Evolutionary conservation across 2,329 filamentous ascomycete species (phyloP), one percentile per base, ranked within the genome.

Genomic region (Orbilia quercus): DNA sequence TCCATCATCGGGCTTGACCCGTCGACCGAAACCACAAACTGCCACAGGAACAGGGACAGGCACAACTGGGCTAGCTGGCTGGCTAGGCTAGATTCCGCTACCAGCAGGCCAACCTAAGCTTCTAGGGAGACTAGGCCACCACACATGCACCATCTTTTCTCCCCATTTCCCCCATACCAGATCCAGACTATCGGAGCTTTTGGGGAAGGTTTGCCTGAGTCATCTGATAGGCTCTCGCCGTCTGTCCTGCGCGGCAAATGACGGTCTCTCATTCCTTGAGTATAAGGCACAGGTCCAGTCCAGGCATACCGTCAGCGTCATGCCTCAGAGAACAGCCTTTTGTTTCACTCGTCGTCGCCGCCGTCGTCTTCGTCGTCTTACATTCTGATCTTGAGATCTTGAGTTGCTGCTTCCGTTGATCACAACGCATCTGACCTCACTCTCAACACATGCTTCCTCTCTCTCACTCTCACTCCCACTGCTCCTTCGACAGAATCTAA

Each of bases 401-500:
- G 60, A 48, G 62, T 66, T 58, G 53, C 18, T 51, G 34, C 45
- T 20, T 57, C 64, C 14, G 54, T 57, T 42, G 57, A 57, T 63
- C 55, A 25, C 65, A 62, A 60, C 65, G 63, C 63, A 67, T 67
- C 65, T 70, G 55, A 70, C 65, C 57, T 70, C 55, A 62, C 62
- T 44, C 42, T 2, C 66, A 71, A 71, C 66, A 45, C 66, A 71
- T 18, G 28, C 25, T 18, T 23, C 14, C 25, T n/a, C 18, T 28
- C 20, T 16, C 6, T 25, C 14, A 25, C 20, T 23, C 18, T 16
- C 5, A 16, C 38, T 34, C 16, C 34, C 25, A 12, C 11, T n/a
- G n/a, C 48, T 50, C 51, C 44, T 66, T 58, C 44, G 51, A 66
- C 28, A 25, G 54, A 59, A 69, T 53, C 44, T 25, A 16, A 51